A percentile compares a stretch with the other conserved stretches of the same genome.
Evolutionary conservation across 441 rosid genomes (phyloP).

Genomic region (Adansonia gregorii): DNA sequence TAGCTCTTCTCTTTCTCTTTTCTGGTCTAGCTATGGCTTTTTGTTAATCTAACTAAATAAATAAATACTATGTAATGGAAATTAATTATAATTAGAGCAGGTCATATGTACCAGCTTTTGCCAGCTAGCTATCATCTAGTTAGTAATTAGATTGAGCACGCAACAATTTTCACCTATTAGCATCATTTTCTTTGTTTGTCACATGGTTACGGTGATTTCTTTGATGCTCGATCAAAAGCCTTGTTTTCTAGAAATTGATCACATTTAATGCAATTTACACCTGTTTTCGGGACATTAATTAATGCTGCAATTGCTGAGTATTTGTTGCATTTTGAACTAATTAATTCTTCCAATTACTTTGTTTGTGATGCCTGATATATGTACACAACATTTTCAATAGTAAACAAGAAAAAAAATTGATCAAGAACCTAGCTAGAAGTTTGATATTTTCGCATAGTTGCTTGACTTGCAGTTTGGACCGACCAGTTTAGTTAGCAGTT

Average conservation of each 20-base stretch:
- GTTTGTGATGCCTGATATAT: neutral
- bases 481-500: neutral
- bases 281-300: neutral
- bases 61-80: too few species aligned
- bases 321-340: neutral
- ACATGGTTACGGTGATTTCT: neutral
- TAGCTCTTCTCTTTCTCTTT: too few species aligned
- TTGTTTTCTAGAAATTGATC: neutral
- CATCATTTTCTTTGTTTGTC: neutral
- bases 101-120: too few species aligned
- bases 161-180: neutral
- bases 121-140: too few species aligned
- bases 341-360: neutral
- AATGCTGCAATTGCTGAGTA: too few species aligned
- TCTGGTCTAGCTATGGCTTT: neutral
- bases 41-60: neutral
- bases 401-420: neutral
- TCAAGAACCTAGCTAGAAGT: neutral
- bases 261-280: neutral
- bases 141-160: neutral
- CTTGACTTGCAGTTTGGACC: neutral
- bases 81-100: too few species aligned
- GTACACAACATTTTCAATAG: neutral
- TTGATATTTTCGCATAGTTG: neutral
- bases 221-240: neutral